Base-by-base conservation (phyloP, 2,329 filamentous ascomycete species). In the Neurospora crassa region DNA sequence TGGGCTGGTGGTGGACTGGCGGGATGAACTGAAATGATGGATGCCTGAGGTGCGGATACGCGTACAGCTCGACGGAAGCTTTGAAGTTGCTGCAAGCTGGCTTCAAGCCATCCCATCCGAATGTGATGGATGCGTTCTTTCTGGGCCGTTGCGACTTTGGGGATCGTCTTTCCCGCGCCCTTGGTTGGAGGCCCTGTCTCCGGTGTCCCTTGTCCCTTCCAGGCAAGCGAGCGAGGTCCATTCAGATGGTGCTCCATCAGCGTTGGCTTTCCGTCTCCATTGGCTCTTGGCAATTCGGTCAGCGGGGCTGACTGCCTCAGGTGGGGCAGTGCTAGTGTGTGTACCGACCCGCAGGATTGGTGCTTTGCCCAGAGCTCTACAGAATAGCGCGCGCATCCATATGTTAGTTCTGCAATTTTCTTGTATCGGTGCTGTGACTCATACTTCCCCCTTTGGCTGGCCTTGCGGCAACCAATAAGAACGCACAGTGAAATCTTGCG, bases 371-470 rank as follows among this genome's bases (percentile, higher is more conserved):
- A 37, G 7, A 7, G 7, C 20, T 24, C 20, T 59, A 59, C 47
- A 59, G 14, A 59, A 59, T 34, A 59, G 0, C 7, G 24, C 7
- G 0, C 2, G 24, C 18, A 4, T 8, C 16, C 20, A 18, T 10
- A 34, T 14, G 7, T 8, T 16, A 10, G 6, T 18, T 34, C 6
- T 10, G 6, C 2, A 0, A 14, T 1, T 59, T 59, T 34, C 47
- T 34, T 59, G 24, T 59, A 63, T 69, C 68, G 29, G 59, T 59
- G 24, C 67, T 78, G 75, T 78, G 77, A 78, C 70, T 78, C 77
- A 78, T 75, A 77, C 73, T 72, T 74, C 70, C 73, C 73, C 70
- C 72, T 76, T 75, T 69, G 74, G 74, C 69, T 75, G 74, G 71
- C 73, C 69, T 73, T 41, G 3, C 16, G 18, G 5, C 37, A 45